Percentiles rank a stretch among this genome's conserved stretches.
phyloP scores from a whole-genome alignment of 2,329 filamentous ascomycete species.

The Botryotinia convoluta region DNA sequence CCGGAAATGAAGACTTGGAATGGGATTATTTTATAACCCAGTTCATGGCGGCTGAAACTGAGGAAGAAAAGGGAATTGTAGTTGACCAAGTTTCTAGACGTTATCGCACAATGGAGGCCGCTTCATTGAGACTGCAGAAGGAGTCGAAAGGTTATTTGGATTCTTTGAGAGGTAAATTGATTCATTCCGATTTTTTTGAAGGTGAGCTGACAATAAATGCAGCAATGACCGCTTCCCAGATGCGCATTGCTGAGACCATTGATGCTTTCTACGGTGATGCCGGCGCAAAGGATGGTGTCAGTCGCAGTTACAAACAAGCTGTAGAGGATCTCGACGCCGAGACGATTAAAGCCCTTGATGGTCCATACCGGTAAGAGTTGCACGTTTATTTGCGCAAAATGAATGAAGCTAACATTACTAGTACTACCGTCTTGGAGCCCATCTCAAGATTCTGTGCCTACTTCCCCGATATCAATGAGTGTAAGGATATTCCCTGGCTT shows the following conservation, averaged over 20 bases:
- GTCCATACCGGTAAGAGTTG: conserved; percentile 71
- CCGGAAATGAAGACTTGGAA: not conserved
- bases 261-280: conserved; percentile 98
- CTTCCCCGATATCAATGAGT: conserved; percentile 98
- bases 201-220: conserved; percentile 23
- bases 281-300: conserved; percentile 91
- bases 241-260: conserved; percentile 98
- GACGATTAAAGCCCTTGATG: conserved; percentile 96
- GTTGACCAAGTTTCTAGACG: conserved; percentile 54
- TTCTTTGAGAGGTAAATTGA: conserved; percentile 72
- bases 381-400: not conserved
- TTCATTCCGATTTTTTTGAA: not conserved
- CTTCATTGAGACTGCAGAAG: conserved; percentile 87
- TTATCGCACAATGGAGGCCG: conserved; percentile 96
- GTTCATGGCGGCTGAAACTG: not conserved
- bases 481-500: conserved; percentile 47
- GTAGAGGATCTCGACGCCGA: conserved; percentile 97
- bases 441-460: conserved; percentile 96
- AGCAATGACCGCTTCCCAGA: conserved; percentile 99
- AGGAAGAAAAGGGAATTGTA: not conserved
- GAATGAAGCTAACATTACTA: conserved; percentile 38
- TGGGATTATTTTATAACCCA: not conserved
- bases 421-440: conserved; percentile 89
- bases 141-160: conserved; percentile 98
- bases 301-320: conserved; percentile 95